Percentiles rank a stretch among this genome's conserved stretches.
phyloP scores from a whole-genome alignment of 1,284 basidiomycete genomes.

The Microbotryomycetes sp. region DNA sequence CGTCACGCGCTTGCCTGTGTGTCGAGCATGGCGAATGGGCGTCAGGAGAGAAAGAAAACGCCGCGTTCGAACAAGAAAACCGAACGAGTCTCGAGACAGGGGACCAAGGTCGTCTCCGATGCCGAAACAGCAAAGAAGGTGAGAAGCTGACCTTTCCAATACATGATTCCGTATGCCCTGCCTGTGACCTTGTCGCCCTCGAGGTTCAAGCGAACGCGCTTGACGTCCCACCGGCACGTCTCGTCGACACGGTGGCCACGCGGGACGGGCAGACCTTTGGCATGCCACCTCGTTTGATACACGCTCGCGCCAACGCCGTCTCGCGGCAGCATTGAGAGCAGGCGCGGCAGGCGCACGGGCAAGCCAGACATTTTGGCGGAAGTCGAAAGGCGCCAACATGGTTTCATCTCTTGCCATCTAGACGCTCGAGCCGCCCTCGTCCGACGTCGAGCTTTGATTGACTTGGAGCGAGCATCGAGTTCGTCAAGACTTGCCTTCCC shows the following conservation, averaged over 20 bases:
- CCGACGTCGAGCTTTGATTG: no score
- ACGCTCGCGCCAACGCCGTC: constrained; percentile 60
- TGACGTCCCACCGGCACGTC: constrained; percentile 61
- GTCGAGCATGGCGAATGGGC: background rate
- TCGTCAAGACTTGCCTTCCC: background rate
- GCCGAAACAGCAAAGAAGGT: background rate
- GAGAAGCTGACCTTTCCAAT: constrained; percentile 60
- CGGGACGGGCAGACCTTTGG: constrained; percentile 54
- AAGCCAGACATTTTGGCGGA: background rate
- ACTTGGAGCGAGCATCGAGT: no score
- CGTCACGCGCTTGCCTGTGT: constrained; percentile 42
- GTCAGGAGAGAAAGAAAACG: constrained; percentile 3
- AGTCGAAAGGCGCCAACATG: no score
- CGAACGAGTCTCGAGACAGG: background rate
- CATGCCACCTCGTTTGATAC: constrained; percentile 62
- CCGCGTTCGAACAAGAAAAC: background rate
- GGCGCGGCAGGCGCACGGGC: constrained; percentile 6
- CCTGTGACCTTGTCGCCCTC: constrained; percentile 61
- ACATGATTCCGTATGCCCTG: constrained; percentile 65
- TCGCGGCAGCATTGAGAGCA: constrained; percentile 59
- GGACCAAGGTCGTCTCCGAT: background rate
- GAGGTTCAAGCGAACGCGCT: constrained; percentile 53
- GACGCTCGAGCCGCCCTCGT: no score
- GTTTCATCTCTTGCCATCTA: no score
- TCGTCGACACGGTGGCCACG: background rate